These are phyloP conservation scores for Xylaria palmicola DNA, from an alignment of 495 filamentous ascomycete species.

Conservation along the genomic window DNA sequence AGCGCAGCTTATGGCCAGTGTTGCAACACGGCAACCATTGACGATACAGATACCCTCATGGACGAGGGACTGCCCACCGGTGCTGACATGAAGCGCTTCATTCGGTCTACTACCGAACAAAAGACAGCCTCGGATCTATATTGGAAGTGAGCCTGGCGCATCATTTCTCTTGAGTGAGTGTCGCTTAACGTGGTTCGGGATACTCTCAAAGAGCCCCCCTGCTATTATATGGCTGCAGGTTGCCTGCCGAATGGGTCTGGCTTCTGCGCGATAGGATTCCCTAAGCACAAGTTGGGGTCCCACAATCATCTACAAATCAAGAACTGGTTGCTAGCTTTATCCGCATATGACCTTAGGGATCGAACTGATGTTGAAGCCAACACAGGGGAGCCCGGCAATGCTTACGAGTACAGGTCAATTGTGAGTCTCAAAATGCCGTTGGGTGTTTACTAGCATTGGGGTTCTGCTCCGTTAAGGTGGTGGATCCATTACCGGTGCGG, in stretches of 20 bases:
- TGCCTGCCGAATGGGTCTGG: not conserved
- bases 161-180: not conserved
- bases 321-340: not conserved
- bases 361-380: not conserved
- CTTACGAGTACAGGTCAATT: not conserved
- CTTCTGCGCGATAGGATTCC: not conserved
- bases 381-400: not conserved
- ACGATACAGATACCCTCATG: conserved; percentile 43
- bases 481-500: not conserved
- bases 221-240: not conserved
- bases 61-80: conserved; percentile 36
- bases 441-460: not conserved
- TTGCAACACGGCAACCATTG: conserved; percentile 45
- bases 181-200: not conserved
- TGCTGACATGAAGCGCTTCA: conserved; percentile 55
- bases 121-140: conserved; percentile 57
- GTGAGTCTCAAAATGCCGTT: not conserved
- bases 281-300: not conserved
- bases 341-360: not conserved
- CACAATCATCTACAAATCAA: not conserved
- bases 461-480: not conserved
- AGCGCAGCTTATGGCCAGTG: conserved; percentile 64
- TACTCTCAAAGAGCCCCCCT: not conserved
- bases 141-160: conserved; percentile 51
- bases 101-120: conserved; percentile 62